A percentile compares a stretch with the other conserved stretches of the same genome.
Evolutionary conservation across 2,329 filamentous ascomycete species (phyloP).

Genomic region (Raffaelea ambrosiae): DNA sequence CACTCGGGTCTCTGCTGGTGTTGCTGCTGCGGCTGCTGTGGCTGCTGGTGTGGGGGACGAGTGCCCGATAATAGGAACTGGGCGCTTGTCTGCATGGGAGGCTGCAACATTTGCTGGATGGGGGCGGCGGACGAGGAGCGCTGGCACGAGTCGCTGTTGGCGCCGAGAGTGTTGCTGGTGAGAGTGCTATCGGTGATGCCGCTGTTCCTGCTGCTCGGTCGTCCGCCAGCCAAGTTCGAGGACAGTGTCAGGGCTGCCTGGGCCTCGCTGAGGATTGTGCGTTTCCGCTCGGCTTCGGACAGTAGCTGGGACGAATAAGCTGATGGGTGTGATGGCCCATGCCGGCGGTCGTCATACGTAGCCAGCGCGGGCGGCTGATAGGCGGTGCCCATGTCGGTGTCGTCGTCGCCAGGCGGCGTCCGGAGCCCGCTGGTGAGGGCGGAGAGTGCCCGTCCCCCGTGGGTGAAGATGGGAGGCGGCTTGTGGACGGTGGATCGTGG

Average conservation of each 20-base stretch:
- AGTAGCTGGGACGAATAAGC: conserved; percentile 4
- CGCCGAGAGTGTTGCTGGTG: background rate
- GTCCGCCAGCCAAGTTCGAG: background rate
- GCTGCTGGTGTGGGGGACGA: conserved; percentile 19
- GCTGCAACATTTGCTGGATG: too few species aligned
- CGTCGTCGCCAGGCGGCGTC: conserved; percentile 20
- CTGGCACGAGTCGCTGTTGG: too few species aligned
- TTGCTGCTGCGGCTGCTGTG: conserved; percentile 12
- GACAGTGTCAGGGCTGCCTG: conserved; percentile 7
- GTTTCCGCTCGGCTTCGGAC: conserved; percentile 13
- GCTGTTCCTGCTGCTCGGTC: conserved; percentile 1
- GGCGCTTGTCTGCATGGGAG: too few species aligned
- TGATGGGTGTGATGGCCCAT: conserved; percentile 3
- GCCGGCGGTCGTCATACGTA: conserved; percentile 17
- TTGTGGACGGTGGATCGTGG: background rate
- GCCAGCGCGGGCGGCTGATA: conserved; percentile 21
- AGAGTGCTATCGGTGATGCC: background rate
- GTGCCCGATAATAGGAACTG: too few species aligned
- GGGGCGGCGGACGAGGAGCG: too few species aligned
- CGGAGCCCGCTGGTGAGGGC: conserved; percentile 13
- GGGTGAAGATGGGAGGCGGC: background rate
- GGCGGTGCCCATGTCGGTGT: conserved; percentile 21
- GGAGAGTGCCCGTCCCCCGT: background rate
- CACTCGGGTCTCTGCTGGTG: background rate
- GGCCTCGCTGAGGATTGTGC: conserved; percentile 12